Evolutionary conservation across 305 asterid species (phyloP), one percentile per base, ranked within the genome.

Genomic region (Fraxinus ornus): DNA sequence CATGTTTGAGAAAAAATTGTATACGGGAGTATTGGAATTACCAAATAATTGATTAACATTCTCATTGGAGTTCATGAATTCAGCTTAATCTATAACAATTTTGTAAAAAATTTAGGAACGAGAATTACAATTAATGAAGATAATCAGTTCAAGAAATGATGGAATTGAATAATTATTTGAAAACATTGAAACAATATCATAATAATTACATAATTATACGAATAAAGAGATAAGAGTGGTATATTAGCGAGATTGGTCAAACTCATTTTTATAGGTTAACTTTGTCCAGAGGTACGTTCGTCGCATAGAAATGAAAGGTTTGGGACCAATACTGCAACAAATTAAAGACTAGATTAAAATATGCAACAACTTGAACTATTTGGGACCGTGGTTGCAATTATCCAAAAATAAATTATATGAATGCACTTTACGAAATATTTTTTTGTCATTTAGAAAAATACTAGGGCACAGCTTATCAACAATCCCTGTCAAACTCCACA

Each of bases 401-500:
- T 49, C 7, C 21, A 4, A 64, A 64, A 64, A 64, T 2, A 64
- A 19, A 52, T 57, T 57, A 17, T 17, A 60, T 6, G 21, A 62
- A 21, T 32, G 15, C 71, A 62, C 71, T 62, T 62, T 8, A 6
- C 71, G 32, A 62, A 62, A 66, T 66, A 9, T 9, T 7, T 21
- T 64, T 47, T 66, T 26, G 35, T 12, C 74, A 24, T 26, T 66
- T 66, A 66, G 6, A 49, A 49, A 15, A 49, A 15, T n/a, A 33
- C 47, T 73, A 80, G 83, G 83, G 83, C 74, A 73, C 74, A 35
- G 57, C 30, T 72, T 80, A 49, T 52, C 74, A 12, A 55, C 37
- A 80, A 21, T 64, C 33, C 32, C 73, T 24, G 28, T 80, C 83
- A 44, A 68, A 39, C 1, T 24, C 73, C 35, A 8, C 7, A 9